Evolutionary conservation across 1,139 yeast species (phyloP).

Genomic region (Yamadazyma atlantica): DNA sequence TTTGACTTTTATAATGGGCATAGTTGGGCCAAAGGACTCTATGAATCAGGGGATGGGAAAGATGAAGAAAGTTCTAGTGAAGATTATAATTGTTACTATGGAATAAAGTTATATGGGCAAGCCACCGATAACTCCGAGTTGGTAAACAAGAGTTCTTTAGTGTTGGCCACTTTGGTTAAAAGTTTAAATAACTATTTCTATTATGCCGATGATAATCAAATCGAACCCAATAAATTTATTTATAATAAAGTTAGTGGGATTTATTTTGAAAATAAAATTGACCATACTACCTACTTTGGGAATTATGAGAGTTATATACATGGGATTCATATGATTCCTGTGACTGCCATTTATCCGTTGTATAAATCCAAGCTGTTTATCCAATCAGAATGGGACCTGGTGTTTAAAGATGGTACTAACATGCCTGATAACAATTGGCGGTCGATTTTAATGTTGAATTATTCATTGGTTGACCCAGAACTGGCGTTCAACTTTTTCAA

Average conservation of each 20-base stretch:
- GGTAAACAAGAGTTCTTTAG: constrained; percentile 67
- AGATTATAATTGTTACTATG: constrained; percentile 72
- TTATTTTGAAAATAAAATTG: constrained; percentile 75
- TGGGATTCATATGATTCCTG: constrained; percentile 90
- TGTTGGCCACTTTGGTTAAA: constrained; percentile 57
- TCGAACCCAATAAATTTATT: constrained; percentile 50
- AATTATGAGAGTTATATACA: constrained; percentile 70
- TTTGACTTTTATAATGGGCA: constrained; percentile 77
- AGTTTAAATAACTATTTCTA: constrained; percentile 58
- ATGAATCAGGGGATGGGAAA: constrained; percentile 64
- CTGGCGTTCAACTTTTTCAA: constrained; percentile 20
- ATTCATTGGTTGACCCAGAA: constrained; percentile 20
- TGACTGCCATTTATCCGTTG: constrained; percentile 83
- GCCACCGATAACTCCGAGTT: constrained; percentile 59
- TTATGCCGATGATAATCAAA: constrained; percentile 52
- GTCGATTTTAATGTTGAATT: constrained; percentile 23
- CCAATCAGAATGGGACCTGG: constrained; percentile 74
- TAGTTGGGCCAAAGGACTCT: constrained; percentile 76
- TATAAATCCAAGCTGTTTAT: constrained; percentile 70
- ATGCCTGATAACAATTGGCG: constrained; percentile 20
- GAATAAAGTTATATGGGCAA: constrained; percentile 71
- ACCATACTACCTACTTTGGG: constrained; percentile 89
- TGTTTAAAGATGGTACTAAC: constrained; percentile 13
- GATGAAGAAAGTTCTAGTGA: constrained; percentile 75
- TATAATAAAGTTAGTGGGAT: constrained; percentile 69